Base-by-base conservation (phyloP, 2,329 filamentous ascomycete species). In the Waltergamsia citrina region DNA sequence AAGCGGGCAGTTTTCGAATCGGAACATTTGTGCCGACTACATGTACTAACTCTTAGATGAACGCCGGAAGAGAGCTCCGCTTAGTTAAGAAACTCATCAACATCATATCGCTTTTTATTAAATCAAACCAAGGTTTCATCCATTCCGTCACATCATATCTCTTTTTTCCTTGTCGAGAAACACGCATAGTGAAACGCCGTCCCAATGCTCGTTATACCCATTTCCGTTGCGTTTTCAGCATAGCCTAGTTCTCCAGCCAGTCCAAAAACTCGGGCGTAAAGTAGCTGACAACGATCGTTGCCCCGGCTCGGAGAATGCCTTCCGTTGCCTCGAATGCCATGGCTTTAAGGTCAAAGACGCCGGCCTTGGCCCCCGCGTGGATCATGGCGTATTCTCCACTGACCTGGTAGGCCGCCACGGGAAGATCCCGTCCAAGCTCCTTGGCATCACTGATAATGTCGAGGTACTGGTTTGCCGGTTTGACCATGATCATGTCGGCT, bases 331-430 rank as follows among this genome's bases (percentile, higher is more conserved):
- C 92, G 47, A 94, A 88, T 0, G 86, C 92, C 85, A 95, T 95
- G 4, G 80, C 68, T 65, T 90, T 92, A 52, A 96, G 65, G 54
- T 95, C 90, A 52, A 96, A 98, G 4, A 98, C 92, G 5, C 92
- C 92, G 2, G 92, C 90, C 57, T 94, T 94, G 32, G 92, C 92
- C 15, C 75, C 92, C 0, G 92, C 92, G 52, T 95, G 86, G 34
- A 98, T 92, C 92, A 96, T 96, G 43, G 92, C 88, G 53, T 81
- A 98, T 64, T 98, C 92, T 46, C 92, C 92, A 49, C 84, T 92
- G 38, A 98, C 92, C 57, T 98, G 92, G 58, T 98, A 98, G 16
- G 92, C 90, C 2, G 92, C 90, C 23, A 98, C 73, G 3, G 92
- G 92, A 57, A 96, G 71, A 56, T 96, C 87, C 53, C 80, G 82